Base-by-base conservation (phyloP, 1,139 yeast species). In the Yamadazyma conglobata region DNA sequence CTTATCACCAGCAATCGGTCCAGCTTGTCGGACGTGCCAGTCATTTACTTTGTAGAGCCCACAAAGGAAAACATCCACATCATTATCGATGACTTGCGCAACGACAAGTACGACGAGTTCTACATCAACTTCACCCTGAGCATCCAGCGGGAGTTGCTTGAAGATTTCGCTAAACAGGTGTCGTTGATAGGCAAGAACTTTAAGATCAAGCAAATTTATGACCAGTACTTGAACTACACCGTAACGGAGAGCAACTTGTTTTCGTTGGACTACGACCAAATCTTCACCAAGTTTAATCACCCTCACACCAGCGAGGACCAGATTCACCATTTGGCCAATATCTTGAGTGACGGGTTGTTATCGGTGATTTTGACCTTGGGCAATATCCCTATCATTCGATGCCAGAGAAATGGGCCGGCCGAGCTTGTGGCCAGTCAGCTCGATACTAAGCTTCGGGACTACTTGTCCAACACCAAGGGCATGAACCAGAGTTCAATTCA, bases 321-420 rank as follows among this genome's bases (percentile, higher is more conserved):
- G 15, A 88, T 93, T 46, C 85, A 83, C 43, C 41, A 50, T 6
- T 55, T 82, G 25, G 88, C 93, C 15, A 83, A 79, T 38, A 56
- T 59, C 19, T 79, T 91, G 32, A 86, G 95, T 10, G 73, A 70
- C 42, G 96, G 97, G 0, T 58, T 91, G 28, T 82, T 86, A 49
- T 83, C 93, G 24, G 70, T 91, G 12, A 70, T 91, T 38, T 28
- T 42, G 11, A 88, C 96, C 4, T 64, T 79, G 48, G 86, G 83
- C 11, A 68, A 77, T 11, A 75, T 91, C 20, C 99, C 99, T 3
- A 79, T 91, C 31, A 87, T 91, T 39, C 74, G 99, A 46, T 83
- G 96, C 30, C 89, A 93, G 27, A 71, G 83, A 31, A 93, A 94
- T 31, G 96, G 96, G 2, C 95, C 99, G 0, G 96, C 97, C 1